Evolutionary conservation across 306 rosid species (phyloP).

Genomic region (Vigna hirtella): DNA sequence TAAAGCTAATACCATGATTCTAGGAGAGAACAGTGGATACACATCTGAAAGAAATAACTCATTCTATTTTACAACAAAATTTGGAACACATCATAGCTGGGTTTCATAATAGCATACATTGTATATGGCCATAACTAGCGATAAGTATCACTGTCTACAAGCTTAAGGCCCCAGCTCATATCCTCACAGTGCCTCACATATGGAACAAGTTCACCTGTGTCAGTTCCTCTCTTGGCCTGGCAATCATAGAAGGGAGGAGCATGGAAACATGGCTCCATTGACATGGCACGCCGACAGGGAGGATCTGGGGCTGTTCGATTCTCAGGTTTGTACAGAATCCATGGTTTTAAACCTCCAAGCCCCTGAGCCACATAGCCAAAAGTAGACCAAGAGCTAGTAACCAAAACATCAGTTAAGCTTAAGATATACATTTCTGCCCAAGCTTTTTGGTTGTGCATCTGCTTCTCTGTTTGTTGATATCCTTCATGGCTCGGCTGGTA

Average conservation of each 20-base stretch:
- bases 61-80: slow-evolving; percentile 50
- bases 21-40: not conserved
- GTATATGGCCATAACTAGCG: slow-evolving; percentile 5
- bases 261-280: slow-evolving; percentile 85
- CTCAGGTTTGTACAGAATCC: slow-evolving; percentile 81
- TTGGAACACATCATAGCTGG: slow-evolving; percentile 12
- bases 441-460: slow-evolving; percentile 70
- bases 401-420: slow-evolving; percentile 66
- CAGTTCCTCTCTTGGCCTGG: slow-evolving; percentile 69
- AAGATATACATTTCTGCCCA: slow-evolving; percentile 75
- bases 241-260: slow-evolving; percentile 86
- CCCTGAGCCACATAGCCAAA: slow-evolving; percentile 86
- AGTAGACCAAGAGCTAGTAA: slow-evolving; percentile 83
- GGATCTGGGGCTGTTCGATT: slow-evolving; percentile 64
- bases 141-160: slow-evolving; percentile 49
- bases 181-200: slow-evolving; percentile 82
- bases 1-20: slow-evolving; percentile 12
- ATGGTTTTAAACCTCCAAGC: slow-evolving; percentile 75
- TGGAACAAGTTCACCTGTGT: slow-evolving; percentile 71
- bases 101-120: slow-evolving; percentile 17
- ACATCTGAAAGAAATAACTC: not conserved
- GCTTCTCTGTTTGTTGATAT: slow-evolving; percentile 75
- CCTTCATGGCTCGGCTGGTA: slow-evolving; percentile 83
- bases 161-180: slow-evolving; percentile 89
- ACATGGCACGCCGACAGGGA: slow-evolving; percentile 72